Percentiles rank a stretch among this genome's conserved stretches.
phyloP scores from a whole-genome alignment of 371 early-diverging fungal genomes.

The Syncephalis plumigaleata region DNA sequence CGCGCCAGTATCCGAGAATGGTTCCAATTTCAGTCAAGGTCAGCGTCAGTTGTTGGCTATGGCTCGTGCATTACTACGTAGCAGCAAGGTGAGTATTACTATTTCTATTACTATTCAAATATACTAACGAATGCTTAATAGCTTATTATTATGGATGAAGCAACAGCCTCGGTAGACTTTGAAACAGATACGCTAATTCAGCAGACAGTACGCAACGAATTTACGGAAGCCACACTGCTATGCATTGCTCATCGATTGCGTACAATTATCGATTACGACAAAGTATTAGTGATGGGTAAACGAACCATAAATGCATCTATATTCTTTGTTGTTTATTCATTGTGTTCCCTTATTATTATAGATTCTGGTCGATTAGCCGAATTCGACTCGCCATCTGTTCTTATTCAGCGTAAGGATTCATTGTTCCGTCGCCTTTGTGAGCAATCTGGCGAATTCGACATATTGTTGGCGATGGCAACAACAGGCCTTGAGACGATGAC shows the following conservation, averaged over 20 bases:
- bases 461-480: constrained; percentile 27
- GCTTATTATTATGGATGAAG: constrained; percentile 44
- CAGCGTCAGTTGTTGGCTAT: constrained; percentile 67
- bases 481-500: too few relatives aligned
- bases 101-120: constrained; percentile 14
- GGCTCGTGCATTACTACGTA: constrained; percentile 53
- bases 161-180: constrained; percentile 61
- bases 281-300: constrained; percentile 51
- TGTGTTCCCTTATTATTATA: background rate
- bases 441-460: constrained; percentile 45
- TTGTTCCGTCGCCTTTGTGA: constrained; percentile 40
- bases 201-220: constrained; percentile 46
- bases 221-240: constrained; percentile 30
- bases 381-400: constrained; percentile 29
- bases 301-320: constrained; percentile 4
- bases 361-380: constrained; percentile 37
- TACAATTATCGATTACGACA: constrained; percentile 71
- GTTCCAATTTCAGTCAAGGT: constrained; percentile 59
- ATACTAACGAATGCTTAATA: background rate
- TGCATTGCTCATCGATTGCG: constrained; percentile 54
- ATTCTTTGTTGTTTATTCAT: background rate
- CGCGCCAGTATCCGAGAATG: constrained; percentile 37
- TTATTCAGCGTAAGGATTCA: constrained; percentile 20
- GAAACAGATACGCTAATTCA: constrained; percentile 41
- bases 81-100: constrained; percentile 45